phyloP scores from a whole-genome alignment of 2,329 filamentous ascomycete species.

The Botrytis tulipae region DNA sequence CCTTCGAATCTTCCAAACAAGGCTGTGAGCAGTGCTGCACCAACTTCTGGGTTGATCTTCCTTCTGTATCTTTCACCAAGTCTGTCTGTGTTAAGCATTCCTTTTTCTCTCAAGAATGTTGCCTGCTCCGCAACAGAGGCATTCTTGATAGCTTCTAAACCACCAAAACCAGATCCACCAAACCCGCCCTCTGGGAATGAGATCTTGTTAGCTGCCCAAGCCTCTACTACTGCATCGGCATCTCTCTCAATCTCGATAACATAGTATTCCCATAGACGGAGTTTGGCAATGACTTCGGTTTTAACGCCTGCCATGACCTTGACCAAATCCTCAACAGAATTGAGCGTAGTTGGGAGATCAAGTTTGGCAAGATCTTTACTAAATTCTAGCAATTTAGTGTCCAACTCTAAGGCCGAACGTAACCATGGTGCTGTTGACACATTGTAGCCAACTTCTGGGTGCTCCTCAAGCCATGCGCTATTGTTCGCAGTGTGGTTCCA shows the following conservation, averaged over 20 bases:
- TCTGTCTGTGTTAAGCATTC: conserved; percentile 66
- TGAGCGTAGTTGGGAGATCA: conserved; percentile 73
- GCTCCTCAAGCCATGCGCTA: conserved; percentile 87
- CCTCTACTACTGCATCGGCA: conserved; percentile 63
- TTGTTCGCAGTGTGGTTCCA: conserved; percentile 98
- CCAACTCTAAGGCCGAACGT: conserved; percentile 72
- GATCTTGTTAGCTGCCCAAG: conserved; percentile 65
- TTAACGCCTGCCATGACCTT: conserved; percentile 84
- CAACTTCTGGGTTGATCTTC: conserved; percentile 64
- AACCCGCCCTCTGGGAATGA: conserved; percentile 54
- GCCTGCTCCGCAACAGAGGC: conserved; percentile 59
- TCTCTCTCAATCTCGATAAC: conserved; percentile 75
- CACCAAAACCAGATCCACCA: conserved; percentile 47
- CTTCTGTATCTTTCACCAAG: conserved; percentile 80
- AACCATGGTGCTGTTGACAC: conserved; percentile 82
- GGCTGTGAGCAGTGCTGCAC: conserved; percentile 65
- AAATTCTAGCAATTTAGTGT: conserved; percentile 68
- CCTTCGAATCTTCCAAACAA: conserved; percentile 68
- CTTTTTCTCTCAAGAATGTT: conserved; percentile 58
- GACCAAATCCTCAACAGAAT: conserved; percentile 68
- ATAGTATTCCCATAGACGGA: conserved; percentile 93
- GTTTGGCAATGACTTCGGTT: conserved; percentile 70
- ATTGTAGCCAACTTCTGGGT: conserved; percentile 96
- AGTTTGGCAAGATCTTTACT: conserved; percentile 61
- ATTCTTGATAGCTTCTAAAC: conserved; percentile 51